Evolutionary conservation across 2,329 filamentous ascomycete species (phyloP).

Genomic region (Hypoxylon sp.): DNA sequence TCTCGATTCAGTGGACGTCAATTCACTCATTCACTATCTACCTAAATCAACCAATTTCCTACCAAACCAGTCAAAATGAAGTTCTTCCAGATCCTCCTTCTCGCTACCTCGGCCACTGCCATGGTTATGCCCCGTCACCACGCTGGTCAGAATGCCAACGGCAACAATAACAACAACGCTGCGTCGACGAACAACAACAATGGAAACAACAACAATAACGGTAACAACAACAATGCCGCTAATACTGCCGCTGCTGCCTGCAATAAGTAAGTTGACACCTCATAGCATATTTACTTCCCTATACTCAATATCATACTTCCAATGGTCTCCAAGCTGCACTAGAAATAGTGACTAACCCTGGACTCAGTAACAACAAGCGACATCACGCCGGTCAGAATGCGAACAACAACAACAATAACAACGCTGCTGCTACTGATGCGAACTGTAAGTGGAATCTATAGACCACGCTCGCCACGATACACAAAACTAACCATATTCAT

Average conservation of each 20-base stretch:
- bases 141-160: constrained; percentile 35
- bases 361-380: constrained; percentile 36
- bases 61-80: constrained; percentile 38
- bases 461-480: no score
- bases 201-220: constrained; percentile 13
- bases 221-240: constrained; percentile 14
- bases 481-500: constrained; percentile 4
- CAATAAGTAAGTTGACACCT: constrained; percentile 29
- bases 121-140: constrained; percentile 42
- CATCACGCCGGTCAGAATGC: constrained; percentile 34
- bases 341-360: constrained; percentile 1
- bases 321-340: neutral
- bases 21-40: constrained; percentile 3
- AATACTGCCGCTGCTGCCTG: constrained; percentile 27
- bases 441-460: no score
- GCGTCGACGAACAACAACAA: no score
- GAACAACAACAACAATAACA: constrained; percentile 14
- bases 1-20: constrained; percentile 23
- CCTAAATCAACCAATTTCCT: constrained; percentile 7
- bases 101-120: constrained; percentile 39
- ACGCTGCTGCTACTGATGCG: neutral
- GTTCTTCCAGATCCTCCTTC: constrained; percentile 40
- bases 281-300: no score
- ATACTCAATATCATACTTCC: no score
- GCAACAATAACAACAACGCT: constrained; percentile 18